Evolutionary conservation across 2,329 filamentous ascomycete genomes (phyloP), one percentile per base, ranked within the genome.

Genomic region (Didymella pinodella): DNA sequence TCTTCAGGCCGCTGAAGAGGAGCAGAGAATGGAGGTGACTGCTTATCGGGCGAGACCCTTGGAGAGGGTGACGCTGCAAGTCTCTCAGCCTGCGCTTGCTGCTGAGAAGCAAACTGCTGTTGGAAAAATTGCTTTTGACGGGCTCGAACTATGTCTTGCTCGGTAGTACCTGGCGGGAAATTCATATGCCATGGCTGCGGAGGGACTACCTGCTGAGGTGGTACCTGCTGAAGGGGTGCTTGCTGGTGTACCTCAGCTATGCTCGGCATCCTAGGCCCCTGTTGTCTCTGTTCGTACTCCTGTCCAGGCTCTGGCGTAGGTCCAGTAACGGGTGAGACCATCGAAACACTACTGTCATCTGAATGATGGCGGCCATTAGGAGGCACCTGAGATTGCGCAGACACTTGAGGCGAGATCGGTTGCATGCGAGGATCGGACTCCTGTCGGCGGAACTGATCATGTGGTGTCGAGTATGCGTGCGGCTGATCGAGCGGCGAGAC

Each of bases 71-170:
- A 75, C 22, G 65, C 61, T 3, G 67, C 68, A 53, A 59, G 69
- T 51, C 74, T 66, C 48, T 74, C 71, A 36, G 67, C 70, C 51
- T 75, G 66, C 41, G 70, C 54, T 32, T 76, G 72, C 43, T 75
- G 66, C 44, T 74, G 73, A 25, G 68, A 67, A 28, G 70, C 67
- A 28, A 76, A 66, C 20, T 73, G 72, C 57, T 74, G 68, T 46
- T 73, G 66, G 62, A 77, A 72, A 11, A 74, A 73, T 48, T 77
- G 75, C 44, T 70, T 67, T 36, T 76, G 75, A 10, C 70, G 73
- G 53, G 73, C 72, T 40, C 73, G 70, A 41, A 76, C 73, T 53
- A 75, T 75, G 41, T 77, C 75, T 50, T 76, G 72, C 40, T 76
- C 73, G 2, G 72, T 75, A 2, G 70, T 72, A 49, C 74, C 73